Evolutionary conservation across 1,139 yeast genomes (phyloP), one percentile per base, ranked within the genome.

Genomic region (Debaryomyces udenii): DNA sequence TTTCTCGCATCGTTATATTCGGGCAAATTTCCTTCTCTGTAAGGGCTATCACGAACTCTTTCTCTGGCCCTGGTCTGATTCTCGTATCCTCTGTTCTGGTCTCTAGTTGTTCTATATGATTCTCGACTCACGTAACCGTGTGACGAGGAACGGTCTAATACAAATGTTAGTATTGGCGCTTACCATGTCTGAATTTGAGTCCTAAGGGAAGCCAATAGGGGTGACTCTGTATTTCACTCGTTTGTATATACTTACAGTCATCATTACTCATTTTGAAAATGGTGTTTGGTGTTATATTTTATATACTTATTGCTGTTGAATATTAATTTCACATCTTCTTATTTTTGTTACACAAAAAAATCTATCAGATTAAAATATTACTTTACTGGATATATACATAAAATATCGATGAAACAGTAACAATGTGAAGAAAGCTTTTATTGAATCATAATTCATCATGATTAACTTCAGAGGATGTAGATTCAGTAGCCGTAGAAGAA

Each of bases 41-140:
- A 37, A 6, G 50, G 43, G 31, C 47, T 45, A 14, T 44, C 50
- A 35, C 51, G 35, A 9, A 14, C 37, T 26, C 45, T 43, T 33
- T 42, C 47, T 37, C 48, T 37, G 13, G 44, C 48, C 26, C 36
- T 22, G 9, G 31, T 36, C 9, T 20, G 36, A 32, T 37, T 34
- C 9, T 39, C 32, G 11, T 33, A 31, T 23, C 40, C 34, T 17
- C 38, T 18, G 14, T 24, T 22, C 4, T 38, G 29, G 6, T 29
- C 37, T 27, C 37, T 33, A 18, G 23, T 22, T 7, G 30, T 17
- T 16, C 30, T 34, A 16, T 34, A 34, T 7, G 37, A 24, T 13
- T 34, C 37, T 17, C 37, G 24, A 23, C 24, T 29, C 30, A 15
- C 23, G 16, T 34, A 34, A 9, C 30, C 26, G 7, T 29, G 30